Evolutionary conservation across 495 filamentous ascomycete genomes (phyloP).

Genomic region (Haplographium delicatum): DNA sequence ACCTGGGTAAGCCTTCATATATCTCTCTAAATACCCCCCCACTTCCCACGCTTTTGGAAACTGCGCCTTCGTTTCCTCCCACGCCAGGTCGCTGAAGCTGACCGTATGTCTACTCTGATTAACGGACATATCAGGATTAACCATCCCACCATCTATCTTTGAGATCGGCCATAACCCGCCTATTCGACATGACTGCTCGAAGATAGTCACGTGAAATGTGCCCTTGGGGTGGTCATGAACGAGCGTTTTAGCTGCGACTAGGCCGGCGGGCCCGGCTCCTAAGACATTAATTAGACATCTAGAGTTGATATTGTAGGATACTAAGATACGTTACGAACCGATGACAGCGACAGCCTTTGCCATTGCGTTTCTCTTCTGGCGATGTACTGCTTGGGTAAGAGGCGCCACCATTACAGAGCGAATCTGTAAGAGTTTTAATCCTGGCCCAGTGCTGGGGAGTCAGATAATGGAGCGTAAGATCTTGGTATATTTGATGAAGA

Average conservation of each 20-base stretch:
- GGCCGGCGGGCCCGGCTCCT: constrained; percentile 79
- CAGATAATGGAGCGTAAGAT: too few species aligned
- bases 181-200: constrained; percentile 58
- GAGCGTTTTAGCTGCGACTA: constrained; percentile 77
- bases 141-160: constrained; percentile 35
- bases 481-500: too few species aligned
- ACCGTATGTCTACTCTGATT: constrained; percentile 79
- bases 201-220: constrained; percentile 62
- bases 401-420: constrained; percentile 4
- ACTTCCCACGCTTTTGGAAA: constrained; percentile 74
- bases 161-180: constrained; percentile 73
- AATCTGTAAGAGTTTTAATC: too few species aligned
- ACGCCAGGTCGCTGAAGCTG: constrained; percentile 72
- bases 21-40: constrained; percentile 64
- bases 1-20: constrained; percentile 46
- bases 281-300: neutral
- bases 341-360: constrained; percentile 62
- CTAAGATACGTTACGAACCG: too few species aligned
- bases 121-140: constrained; percentile 66
- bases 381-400: neutral
- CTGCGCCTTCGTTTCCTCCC: constrained; percentile 49
- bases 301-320: too few species aligned
- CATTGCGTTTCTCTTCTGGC: constrained; percentile 14
- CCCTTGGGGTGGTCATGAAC: constrained; percentile 51
- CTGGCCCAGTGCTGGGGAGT: too few species aligned